Conservation (phyloP, 192 early-diverging fungal genomes). For the Haplosporangium gracile region DNA sequence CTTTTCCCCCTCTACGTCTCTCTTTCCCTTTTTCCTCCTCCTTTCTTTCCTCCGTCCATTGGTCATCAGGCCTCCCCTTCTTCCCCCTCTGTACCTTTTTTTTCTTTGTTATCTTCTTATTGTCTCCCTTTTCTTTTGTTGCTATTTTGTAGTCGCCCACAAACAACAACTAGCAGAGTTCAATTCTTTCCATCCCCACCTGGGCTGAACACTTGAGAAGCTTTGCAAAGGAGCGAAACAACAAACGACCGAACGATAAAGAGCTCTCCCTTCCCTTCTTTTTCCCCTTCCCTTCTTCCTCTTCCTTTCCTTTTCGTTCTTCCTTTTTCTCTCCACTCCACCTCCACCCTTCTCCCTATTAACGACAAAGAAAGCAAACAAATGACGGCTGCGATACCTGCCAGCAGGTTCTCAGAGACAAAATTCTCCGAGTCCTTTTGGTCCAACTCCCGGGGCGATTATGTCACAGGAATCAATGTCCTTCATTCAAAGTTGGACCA, state of each 20-base stretch:
- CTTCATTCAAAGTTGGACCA: slow-evolving; percentile 68
- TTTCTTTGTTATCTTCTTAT: background rate
- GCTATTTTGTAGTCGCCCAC: background rate
- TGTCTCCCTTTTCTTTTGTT: background rate
- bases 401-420: slow-evolving; percentile 51
- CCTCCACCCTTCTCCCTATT: background rate
- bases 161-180: too few relatives aligned
- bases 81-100: background rate
- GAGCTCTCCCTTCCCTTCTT: background rate
- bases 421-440: slow-evolving; percentile 58
- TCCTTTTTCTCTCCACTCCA: background rate
- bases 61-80: background rate
- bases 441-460: slow-evolving; percentile 60
- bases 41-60: background rate
- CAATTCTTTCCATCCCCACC: background rate
- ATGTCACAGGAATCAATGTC: slow-evolving; percentile 57
- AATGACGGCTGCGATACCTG: slow-evolving; percentile 8
- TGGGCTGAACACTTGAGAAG: background rate
- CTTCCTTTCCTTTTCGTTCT: background rate
- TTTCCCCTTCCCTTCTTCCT: background rate
- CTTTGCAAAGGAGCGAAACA: background rate
- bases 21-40: background rate
- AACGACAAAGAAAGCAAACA: slow-evolving; percentile 5
- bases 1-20: background rate
- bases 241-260: background rate